These are phyloP conservation scores for Simmondsia chinensis DNA, from an alignment of 148 eudicot genomes.

Conservation along the genomic window DNA sequence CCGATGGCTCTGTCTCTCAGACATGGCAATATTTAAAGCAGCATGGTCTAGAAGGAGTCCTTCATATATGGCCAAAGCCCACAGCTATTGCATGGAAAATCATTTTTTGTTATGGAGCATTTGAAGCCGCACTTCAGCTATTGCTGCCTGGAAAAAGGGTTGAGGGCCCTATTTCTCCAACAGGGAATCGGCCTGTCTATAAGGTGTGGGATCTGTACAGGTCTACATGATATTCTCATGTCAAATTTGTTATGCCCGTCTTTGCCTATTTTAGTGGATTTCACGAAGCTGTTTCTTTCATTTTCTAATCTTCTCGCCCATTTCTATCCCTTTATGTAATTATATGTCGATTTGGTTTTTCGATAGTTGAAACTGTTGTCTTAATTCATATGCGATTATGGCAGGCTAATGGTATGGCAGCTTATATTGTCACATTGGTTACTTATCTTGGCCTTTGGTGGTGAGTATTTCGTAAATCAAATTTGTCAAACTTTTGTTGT, in stretches of 20 bases:
- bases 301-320: no score
- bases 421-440: conserved; percentile 67
- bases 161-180: conserved; percentile 89
- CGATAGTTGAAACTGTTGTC: not conserved
- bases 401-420: conserved; percentile 90
- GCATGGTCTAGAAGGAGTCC: conserved; percentile 59
- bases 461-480: conserved; percentile 31
- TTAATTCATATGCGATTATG: conserved; percentile 6
- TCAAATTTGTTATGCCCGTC: no score
- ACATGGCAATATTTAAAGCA: conserved; percentile 46
- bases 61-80: conserved; percentile 82
- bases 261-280: no score
- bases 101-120: conserved; percentile 74
- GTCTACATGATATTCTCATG: no score
- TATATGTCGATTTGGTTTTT: not conserved
- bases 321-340: no score
- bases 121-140: conserved; percentile 90
- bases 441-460: conserved; percentile 92
- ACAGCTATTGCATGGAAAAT: conserved; percentile 67
- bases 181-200: conserved; percentile 83
- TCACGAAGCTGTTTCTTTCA: no score
- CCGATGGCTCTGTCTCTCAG: conserved; percentile 71
- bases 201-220: conserved; percentile 47
- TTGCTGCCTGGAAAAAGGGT: conserved; percentile 82
- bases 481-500: not conserved